Base-by-base conservation (phyloP, 305 asterid genomes). In the Fraxinus angustifolia region DNA sequence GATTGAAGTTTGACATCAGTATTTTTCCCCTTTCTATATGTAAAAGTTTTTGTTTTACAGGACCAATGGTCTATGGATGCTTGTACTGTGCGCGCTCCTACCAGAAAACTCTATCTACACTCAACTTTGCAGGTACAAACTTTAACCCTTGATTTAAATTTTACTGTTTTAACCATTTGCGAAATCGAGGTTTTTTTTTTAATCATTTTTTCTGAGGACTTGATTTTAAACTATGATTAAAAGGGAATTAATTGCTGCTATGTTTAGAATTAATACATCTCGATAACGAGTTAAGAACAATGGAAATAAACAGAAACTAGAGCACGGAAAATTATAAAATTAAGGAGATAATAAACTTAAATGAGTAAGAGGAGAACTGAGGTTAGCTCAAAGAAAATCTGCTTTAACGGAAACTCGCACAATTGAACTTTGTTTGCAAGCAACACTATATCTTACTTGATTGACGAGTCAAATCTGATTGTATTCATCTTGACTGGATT, bases 41-140 rank as follows among this genome's bases (percentile, higher is more conserved):
- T 58, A 28, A 50, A 74, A 60, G 65, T 62, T n/a, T 23, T 1
- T 26, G 68, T 34, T 23, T 40, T 17, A 17, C 90, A 95, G 99
- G 99, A 5, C 99, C 99, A n/a, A 95, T 95, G 99, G 98, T 95
- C 33, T 93, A 93, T 45, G 99, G 99, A 8, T 95, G 97, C 88
- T 80, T 93, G 86, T 95, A 92, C 77, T 95, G 98, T 79, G 86
- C 99, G 6, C 86, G 84, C 33, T 93, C 97, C 8, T 95, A 91
- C 84, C 89, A 90, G 91, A 87, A 92, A 88, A 90, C 92, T 4
- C 94, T 93, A 56, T 89, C 97, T 86, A 89, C 98, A 0, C 89
- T 95, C 90, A 86, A 80, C 8, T 93, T 95, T 86, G 98, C 99
- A 87, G 99, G 99, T 95, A 77, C 68, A 1, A 3, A 12, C 72